Conservation (phyloP, 2,329 filamentous ascomycete genomes). For the Cryphonectria japonica region DNA sequence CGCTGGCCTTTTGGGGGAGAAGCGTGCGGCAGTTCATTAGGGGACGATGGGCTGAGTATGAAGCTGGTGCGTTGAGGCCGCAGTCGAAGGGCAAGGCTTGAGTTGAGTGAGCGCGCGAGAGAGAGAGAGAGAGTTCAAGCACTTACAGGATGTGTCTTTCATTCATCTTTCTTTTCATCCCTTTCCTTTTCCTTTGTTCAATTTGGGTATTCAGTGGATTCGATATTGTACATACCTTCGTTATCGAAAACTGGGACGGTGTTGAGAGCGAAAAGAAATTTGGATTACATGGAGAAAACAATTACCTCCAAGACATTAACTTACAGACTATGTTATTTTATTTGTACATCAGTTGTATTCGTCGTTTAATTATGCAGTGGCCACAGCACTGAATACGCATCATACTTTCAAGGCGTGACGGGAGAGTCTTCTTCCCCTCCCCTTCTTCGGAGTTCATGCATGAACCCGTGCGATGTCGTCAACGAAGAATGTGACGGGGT, state of each 20-base stretch:
- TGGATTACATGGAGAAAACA: not conserved
- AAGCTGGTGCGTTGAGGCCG: conserved; percentile 35
- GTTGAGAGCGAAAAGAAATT: not conserved
- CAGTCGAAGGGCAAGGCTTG: conserved; percentile 26
- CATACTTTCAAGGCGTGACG: not conserved
- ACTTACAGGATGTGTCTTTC: not conserved
- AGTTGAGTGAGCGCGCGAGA: not conserved
- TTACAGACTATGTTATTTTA: not conserved
- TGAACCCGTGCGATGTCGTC: not conserved
- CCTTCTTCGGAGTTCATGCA: not conserved
- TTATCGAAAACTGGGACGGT: not conserved
- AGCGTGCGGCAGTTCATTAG: conserved; percentile 35
- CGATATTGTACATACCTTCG: not conserved
- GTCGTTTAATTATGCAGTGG: not conserved
- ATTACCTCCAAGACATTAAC: not conserved
- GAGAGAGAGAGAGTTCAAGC: not conserved
- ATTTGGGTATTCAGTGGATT: not conserved
- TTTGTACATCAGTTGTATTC: not conserved
- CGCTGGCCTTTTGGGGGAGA: conserved; percentile 36
- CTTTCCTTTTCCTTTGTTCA: not conserved
- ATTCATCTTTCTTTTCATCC: not conserved
- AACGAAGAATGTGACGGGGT: not conserved
- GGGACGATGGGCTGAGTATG: conserved; percentile 32
- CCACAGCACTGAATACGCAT: not conserved
- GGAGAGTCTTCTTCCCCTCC: not conserved